These are phyloP conservation scores for Tulasnella sp. DNA, from an alignment of 768 basidiomycete species.

Conservation along the genomic window DNA sequence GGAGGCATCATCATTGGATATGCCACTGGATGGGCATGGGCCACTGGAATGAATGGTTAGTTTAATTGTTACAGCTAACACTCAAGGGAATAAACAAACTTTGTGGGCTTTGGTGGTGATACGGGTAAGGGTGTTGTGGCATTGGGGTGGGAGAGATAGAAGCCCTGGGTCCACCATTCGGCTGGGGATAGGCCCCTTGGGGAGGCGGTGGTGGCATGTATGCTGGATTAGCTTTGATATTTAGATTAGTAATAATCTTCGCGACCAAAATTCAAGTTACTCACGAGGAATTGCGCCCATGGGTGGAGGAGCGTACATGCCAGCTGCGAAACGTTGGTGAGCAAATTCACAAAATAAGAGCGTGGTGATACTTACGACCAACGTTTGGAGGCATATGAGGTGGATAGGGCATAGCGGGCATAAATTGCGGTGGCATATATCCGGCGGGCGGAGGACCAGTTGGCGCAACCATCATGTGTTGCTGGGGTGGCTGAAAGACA, in stretches of 20 bases:
- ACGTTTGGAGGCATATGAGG: conserved; percentile 69
- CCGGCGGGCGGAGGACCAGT: conserved; percentile 55
- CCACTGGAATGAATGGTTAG: conserved; percentile 37
- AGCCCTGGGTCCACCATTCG: conserved; percentile 65
- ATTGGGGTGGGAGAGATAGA: conserved; percentile 90
- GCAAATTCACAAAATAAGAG: conserved; percentile 3
- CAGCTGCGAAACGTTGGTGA: conserved; percentile 26
- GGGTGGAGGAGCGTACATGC: conserved; percentile 68
- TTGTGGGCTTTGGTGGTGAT: conserved; percentile 73
- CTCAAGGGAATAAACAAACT: conserved; percentile 35
- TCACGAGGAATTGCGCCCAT: conserved; percentile 84
- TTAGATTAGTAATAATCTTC: conserved; percentile 8
- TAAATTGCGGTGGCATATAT: conserved; percentile 68
- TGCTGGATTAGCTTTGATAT: conserved; percentile 47
- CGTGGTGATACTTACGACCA: conserved; percentile 26
- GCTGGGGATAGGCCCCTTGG: conserved; percentile 53
- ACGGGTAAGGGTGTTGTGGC: conserved; percentile 65
- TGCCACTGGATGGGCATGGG: conserved; percentile 60
- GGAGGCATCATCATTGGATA: conserved; percentile 92
- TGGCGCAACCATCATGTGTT: conserved; percentile 83
- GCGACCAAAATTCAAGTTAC: conserved; percentile 24
- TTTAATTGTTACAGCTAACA: conserved; percentile 18
- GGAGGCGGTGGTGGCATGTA: conserved; percentile 72
- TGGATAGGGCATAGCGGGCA: conserved; percentile 78
- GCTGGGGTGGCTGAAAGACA: conserved; percentile 16